Evolutionary conservation across 768 basidiomycete species (phyloP).

Genomic region (Fistulinella prunicolor): DNA sequence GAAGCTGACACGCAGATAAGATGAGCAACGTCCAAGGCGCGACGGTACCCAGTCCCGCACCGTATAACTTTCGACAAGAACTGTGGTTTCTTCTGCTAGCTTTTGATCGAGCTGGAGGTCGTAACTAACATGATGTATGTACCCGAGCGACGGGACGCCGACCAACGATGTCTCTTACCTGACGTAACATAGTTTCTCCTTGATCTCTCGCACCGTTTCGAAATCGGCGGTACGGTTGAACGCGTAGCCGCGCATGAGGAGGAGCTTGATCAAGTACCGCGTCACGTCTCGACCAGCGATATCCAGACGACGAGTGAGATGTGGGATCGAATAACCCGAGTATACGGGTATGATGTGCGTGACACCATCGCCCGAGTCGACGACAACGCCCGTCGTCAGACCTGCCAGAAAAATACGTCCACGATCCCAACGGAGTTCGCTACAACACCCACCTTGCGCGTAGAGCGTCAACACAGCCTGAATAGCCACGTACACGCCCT

Average conservation of each 20-base stretch:
- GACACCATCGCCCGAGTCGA: constrained; percentile 98
- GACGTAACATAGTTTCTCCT: constrained; percentile 98
- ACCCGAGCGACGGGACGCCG: neutral
- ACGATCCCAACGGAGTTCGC: constrained; percentile 1
- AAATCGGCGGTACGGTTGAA: constrained; percentile 99
- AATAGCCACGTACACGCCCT: constrained; percentile 94
- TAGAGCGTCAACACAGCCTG: constrained; percentile 98
- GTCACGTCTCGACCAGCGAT: constrained; percentile 99
- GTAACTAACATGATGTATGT: constrained; percentile 52
- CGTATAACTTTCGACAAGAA: constrained; percentile 93
- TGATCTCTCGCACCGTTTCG: constrained; percentile 97
- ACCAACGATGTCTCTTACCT: constrained; percentile 49
- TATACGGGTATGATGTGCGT: constrained; percentile 99
- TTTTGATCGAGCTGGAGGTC: constrained; percentile 95
- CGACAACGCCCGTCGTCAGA: constrained; percentile 96
- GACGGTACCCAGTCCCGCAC: constrained; percentile 42
- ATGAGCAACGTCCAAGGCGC: constrained; percentile 3
- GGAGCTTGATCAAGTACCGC: constrained; percentile 97
- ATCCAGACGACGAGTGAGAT: constrained; percentile 90
- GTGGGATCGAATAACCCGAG: constrained; percentile 93
- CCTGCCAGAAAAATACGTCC: constrained; percentile 46
- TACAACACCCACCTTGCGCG: constrained; percentile 77
- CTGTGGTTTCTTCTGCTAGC: constrained; percentile 93
- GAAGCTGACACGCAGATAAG: constrained; percentile 52
- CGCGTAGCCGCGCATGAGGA: constrained; percentile 99